phyloP scores from a whole-genome alignment of 164 flowering plant species.

The Vitis cinerea region DNA sequence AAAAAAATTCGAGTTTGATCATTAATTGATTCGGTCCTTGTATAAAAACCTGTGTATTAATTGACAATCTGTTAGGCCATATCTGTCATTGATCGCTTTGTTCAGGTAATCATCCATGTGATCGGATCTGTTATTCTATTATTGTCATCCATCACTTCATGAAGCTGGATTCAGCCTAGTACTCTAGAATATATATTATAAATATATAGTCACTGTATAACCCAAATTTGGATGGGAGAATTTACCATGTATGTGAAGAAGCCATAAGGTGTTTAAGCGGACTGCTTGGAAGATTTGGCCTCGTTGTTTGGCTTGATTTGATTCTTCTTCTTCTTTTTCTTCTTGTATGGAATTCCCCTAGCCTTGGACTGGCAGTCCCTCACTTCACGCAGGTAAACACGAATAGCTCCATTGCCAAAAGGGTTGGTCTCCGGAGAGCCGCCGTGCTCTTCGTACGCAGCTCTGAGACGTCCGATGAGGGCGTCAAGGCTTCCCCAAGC shows the following conservation, averaged over 20 bases:
- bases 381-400: slow-evolving; percentile 51
- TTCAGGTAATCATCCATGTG: too few species aligned
- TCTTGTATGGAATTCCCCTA: slow-evolving; percentile 54
- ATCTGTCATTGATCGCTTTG: neutral
- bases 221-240: neutral
- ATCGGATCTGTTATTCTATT: neutral
- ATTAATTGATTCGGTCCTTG: neutral
- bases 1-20: neutral
- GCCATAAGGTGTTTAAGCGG: slow-evolving; percentile 3
- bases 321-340: slow-evolving; percentile 54
- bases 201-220: neutral
- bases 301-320: slow-evolving; percentile 14
- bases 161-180: neutral
- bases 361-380: slow-evolving; percentile 56
- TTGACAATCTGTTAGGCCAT: neutral
- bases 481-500: slow-evolving; percentile 69
- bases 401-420: slow-evolving; percentile 45
- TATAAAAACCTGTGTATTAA: neutral
- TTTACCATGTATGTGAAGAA: slow-evolving; percentile 26
- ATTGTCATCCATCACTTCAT: neutral
- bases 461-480: slow-evolving; percentile 53
- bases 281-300: slow-evolving; percentile 22
- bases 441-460: slow-evolving; percentile 60
- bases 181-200: neutral
- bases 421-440: slow-evolving; percentile 56